Evolutionary conservation across 1,284 basidiomycete genomes (phyloP), one percentile per base, ranked within the genome.

Genomic region (Lignosus rhinocerotis): DNA sequence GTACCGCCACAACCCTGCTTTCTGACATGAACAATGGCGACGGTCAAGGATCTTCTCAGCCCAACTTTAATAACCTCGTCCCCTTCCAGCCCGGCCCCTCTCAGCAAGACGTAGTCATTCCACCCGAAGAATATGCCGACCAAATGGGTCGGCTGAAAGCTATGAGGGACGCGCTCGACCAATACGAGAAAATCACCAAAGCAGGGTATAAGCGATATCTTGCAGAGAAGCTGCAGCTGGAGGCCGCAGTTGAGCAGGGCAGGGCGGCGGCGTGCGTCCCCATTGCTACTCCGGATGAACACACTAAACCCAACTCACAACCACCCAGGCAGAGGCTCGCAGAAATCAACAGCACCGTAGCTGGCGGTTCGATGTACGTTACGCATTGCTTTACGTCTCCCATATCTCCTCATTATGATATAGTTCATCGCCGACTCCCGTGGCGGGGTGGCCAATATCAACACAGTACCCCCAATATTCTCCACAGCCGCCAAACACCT

Each of bases 251-350:
- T 12, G 67, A 70, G 54, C 75, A 73, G 51, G 80, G 80, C 1
- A 69, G 69, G 16, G 63, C 75, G 50, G 77, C 78, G 25, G 69
- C 75, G 78, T 79, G 62, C 56, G 76, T 67, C 34, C 14, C 32
- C 12, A 32, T 9, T 19, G 17, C 10, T 41, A 43, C 43, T 39
- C 14, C 38, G 7, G 25, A 10, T 9, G 17, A 32, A 16, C 34
- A 31, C 6, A 31, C 33, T 17, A n/a, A 47, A 39, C 7, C 17
- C 25, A 34, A 7, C 21, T 14, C 21, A 14, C 31, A n/a, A 25
- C 31, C 19, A 6, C 25, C 5, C 31, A 64, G 62, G n/a, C 55
- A 58, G 30, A 42, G 57, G 32, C 54, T 64, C 41, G 48, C 47
- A 2, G 39, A 61, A 19, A 14, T 61, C 7, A 34, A 39, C 6